Conservation (phyloP, 176 grass and related monocot genomes). For the Cymbopogon citratus region DNA sequence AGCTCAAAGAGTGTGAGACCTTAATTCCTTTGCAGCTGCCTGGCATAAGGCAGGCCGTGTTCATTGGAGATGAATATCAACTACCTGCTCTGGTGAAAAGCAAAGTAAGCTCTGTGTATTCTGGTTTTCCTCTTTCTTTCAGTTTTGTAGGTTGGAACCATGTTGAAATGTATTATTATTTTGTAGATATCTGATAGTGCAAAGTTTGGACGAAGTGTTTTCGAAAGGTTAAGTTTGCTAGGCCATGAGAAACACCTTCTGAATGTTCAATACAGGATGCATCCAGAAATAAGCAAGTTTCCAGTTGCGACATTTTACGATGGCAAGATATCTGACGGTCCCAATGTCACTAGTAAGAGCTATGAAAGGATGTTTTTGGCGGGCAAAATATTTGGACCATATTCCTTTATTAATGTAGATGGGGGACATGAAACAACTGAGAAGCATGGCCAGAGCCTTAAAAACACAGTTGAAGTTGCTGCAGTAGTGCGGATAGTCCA, state of each 20-base stretch:
- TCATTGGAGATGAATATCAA: conserved; percentile 64
- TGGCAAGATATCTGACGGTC: conserved; percentile 38
- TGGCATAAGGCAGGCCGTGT: conserved; percentile 36
- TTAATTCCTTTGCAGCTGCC: conserved; percentile 48
- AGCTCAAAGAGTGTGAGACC: conserved; percentile 65
- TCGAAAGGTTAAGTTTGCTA: conserved; percentile 52
- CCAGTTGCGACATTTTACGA: conserved; percentile 48
- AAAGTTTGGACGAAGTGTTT: conserved; percentile 45
- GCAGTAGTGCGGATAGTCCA: conserved; percentile 33
- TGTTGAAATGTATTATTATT: neutral
- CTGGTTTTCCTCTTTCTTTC: conserved; percentile 1
- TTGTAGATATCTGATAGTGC: conserved; percentile 50
- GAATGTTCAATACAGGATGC: conserved; percentile 65
- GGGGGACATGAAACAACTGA: conserved; percentile 36
- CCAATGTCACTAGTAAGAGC: conserved; percentile 33
- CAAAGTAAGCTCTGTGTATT: conserved; percentile 28
- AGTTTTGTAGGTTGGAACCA: neutral
- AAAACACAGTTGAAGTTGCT: conserved; percentile 51
- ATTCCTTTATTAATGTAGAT: conserved; percentile 63
- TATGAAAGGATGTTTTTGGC: conserved; percentile 30
- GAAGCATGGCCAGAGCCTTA: conserved; percentile 22
- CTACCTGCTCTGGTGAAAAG: conserved; percentile 57
- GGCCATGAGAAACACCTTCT: conserved; percentile 53
- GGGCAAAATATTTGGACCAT: conserved; percentile 39
- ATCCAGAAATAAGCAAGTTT: conserved; percentile 66